Percentiles rank a stretch among this genome's conserved stretches.
phyloP scores from a whole-genome alignment of 768 basidiomycete genomes.

The Mycena haematopus region DNA sequence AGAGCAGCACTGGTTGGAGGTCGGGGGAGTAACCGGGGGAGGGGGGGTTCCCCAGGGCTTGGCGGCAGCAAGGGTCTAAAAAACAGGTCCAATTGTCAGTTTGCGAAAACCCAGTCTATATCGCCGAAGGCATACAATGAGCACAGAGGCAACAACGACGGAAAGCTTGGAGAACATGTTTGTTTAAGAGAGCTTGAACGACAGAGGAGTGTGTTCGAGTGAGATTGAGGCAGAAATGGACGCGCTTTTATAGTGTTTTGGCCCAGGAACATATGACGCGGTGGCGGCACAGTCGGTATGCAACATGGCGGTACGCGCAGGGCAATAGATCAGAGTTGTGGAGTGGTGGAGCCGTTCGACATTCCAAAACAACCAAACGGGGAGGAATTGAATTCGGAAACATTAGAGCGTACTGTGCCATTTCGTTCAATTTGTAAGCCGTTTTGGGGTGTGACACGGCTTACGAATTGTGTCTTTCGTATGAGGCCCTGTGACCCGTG shows the following conservation, averaged over 20 bases:
- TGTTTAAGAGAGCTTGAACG: neutral
- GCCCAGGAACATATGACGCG: too few species aligned
- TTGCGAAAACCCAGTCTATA: neutral
- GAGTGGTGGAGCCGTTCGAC: too few species aligned
- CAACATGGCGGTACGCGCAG: too few species aligned
- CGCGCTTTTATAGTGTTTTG: neutral
- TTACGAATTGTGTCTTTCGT: too few species aligned
- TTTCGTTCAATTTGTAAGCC: too few species aligned
- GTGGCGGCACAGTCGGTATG: too few species aligned
- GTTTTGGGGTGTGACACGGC: too few species aligned
- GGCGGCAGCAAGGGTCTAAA: neutral
- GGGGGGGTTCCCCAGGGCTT: neutral
- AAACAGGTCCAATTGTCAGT: neutral
- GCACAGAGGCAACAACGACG: neutral
- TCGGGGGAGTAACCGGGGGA: neutral
- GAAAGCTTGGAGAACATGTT: neutral
- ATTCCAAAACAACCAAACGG: too few species aligned
- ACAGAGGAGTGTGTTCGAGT: neutral
- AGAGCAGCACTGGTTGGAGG: neutral
- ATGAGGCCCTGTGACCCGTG: too few species aligned
- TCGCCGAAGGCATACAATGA: neutral
- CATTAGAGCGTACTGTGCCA: too few species aligned
- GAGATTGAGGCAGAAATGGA: neutral
- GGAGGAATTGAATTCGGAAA: too few species aligned
- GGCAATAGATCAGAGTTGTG: too few species aligned